Conservation (phyloP, 2,329 filamentous ascomycete species). For the Aspergillus piperis region DNA sequence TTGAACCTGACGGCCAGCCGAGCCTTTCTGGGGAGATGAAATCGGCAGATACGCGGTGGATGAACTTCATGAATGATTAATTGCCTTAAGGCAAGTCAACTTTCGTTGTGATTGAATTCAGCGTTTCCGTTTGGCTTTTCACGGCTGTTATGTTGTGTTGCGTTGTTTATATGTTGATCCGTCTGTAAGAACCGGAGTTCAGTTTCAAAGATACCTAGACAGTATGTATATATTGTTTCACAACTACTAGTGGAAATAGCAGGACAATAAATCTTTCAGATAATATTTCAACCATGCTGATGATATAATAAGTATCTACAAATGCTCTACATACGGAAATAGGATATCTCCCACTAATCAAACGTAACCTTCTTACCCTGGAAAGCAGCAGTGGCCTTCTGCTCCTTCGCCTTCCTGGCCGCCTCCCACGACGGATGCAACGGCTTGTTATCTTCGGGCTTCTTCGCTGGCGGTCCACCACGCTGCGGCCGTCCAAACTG, state of each 20-base stretch:
- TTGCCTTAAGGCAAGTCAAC: neutral
- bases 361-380: constrained; percentile 65
- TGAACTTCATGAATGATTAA: constrained; percentile 39
- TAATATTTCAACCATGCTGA: neutral
- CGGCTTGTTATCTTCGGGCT: constrained; percentile 49
- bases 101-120: constrained; percentile 1
- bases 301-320: neutral
- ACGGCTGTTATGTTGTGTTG: neutral
- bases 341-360: constrained; percentile 45
- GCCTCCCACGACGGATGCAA: constrained; percentile 68
- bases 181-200: neutral
- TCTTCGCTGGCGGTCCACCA: constrained; percentile 12
- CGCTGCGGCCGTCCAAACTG: constrained; percentile 25
- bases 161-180: neutral
- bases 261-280: neutral
- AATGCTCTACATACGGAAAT: constrained; percentile 18
- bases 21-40: constrained; percentile 28
- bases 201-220: constrained; percentile 20
- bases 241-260: neutral
- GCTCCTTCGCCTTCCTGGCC: constrained; percentile 60
- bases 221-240: constrained; percentile 7
- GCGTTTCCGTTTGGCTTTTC: constrained; percentile 6
- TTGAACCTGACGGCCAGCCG: constrained; percentile 37
- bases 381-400: constrained; percentile 51
- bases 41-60: constrained; percentile 32